Percentiles rank a stretch among this genome's conserved stretches.
These are phyloP conservation scores for Chytriomyces sp. DNA, from an alignment of 192 early-diverging fungal genomes.

Conservation along the genomic window DNA sequence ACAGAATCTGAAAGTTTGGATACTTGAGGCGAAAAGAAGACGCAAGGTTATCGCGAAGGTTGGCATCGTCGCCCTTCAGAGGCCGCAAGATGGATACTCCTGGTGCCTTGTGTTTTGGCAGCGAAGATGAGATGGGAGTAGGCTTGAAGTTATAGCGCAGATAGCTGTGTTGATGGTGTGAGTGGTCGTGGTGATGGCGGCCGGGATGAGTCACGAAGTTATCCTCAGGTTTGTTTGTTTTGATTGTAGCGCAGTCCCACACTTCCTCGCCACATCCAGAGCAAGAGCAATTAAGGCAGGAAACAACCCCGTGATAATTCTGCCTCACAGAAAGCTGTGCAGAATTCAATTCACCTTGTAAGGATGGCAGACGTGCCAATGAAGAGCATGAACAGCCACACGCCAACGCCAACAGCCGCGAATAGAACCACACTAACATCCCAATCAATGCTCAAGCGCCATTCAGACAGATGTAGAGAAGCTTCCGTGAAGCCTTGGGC, in stretches of 20 bases:
- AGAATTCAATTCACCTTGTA: neutral
- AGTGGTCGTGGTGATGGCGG: too few relatives aligned
- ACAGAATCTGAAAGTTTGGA: slow-evolving; percentile 84
- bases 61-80: slow-evolving; percentile 87
- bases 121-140: neutral
- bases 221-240: too few relatives aligned
- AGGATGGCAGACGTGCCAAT: slow-evolving; percentile 8
- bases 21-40: slow-evolving; percentile 90
- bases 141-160: slow-evolving; percentile 5
- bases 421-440: neutral
- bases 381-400: slow-evolving; percentile 16
- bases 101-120: slow-evolving; percentile 40
- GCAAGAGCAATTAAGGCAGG: too few relatives aligned
- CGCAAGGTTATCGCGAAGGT: slow-evolving; percentile 77
- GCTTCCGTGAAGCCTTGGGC: too few relatives aligned
- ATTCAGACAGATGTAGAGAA: too few relatives aligned
- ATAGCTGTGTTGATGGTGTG: neutral
- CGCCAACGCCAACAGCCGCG: neutral
- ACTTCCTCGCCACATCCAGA: too few relatives aligned
- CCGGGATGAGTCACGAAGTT: too few relatives aligned
- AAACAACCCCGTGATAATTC: too few relatives aligned
- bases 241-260: too few relatives aligned
- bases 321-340: neutral
- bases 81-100: slow-evolving; percentile 93
- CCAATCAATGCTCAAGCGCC: too few relatives aligned